Conservation (phyloP, 2,329 filamentous ascomycete genomes). For the Fonsecaea pedrosoi region DNA sequence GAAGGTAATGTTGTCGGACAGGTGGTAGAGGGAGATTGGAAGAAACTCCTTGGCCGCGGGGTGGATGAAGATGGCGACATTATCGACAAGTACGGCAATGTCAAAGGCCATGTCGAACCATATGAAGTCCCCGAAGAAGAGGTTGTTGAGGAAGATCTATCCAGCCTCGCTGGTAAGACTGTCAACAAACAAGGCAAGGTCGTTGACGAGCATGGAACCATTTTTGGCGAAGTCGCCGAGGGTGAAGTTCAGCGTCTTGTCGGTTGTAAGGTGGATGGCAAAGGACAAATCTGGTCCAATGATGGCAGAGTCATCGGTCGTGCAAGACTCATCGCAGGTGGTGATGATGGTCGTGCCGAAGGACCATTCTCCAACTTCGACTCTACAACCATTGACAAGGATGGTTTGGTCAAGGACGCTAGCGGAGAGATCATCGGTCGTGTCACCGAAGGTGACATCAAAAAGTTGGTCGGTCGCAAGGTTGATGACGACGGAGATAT, state of each 20-base stretch:
- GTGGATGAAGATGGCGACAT: slow-evolving; percentile 86
- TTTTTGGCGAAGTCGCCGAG: slow-evolving; percentile 64
- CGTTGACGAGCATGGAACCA: slow-evolving; percentile 64
- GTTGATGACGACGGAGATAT: slow-evolving; percentile 75
- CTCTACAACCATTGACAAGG: slow-evolving; percentile 62
- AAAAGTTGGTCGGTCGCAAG: slow-evolving; percentile 67
- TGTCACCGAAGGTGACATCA: slow-evolving; percentile 68
- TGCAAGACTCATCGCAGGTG: slow-evolving; percentile 63
- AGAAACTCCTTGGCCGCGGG: slow-evolving; percentile 72
- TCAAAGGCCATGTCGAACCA: slow-evolving; percentile 65
- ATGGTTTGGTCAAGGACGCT: slow-evolving; percentile 61
- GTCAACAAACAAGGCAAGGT: slow-evolving; percentile 70
- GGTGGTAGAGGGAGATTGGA: slow-evolving; percentile 72
- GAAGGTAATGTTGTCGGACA: slow-evolving; percentile 78
- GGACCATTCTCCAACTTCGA: slow-evolving; percentile 66
- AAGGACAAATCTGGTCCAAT: slow-evolving; percentile 70
- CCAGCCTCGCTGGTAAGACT: slow-evolving; percentile 65
- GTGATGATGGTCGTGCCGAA: slow-evolving; percentile 51
- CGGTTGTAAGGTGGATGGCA: slow-evolving; percentile 67
- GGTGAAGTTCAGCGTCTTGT: slow-evolving; percentile 64
- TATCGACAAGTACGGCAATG: slow-evolving; percentile 74
- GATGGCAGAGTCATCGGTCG: slow-evolving; percentile 66
- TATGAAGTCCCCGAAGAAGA: slow-evolving; percentile 59
- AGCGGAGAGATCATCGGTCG: slow-evolving; percentile 64
- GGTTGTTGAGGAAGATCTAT: slow-evolving; percentile 60